A percentile compares a stretch with the other conserved stretches of the same genome.
Conservation (phyloP, 371 early-diverging fungal species). For the Quaeritorhiza haematococci region DNA sequence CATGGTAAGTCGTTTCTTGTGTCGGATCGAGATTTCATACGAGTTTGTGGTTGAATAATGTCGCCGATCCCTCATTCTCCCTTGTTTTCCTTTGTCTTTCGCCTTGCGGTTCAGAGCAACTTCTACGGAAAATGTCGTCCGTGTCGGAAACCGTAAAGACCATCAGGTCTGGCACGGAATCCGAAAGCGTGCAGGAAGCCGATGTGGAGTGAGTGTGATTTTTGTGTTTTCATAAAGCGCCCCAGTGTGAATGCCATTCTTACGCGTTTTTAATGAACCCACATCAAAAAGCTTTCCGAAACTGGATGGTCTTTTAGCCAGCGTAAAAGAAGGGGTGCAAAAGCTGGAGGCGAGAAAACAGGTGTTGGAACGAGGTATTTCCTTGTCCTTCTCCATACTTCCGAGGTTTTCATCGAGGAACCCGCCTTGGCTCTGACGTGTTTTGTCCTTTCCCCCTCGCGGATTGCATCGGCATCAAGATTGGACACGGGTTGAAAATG, state of each 20-base stretch:
- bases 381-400: too few relatives aligned
- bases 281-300: conserved; percentile 14
- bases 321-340: conserved; percentile 9
- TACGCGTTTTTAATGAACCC: too few relatives aligned
- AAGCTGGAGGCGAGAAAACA: conserved; percentile 16
- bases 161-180: conserved; percentile 23
- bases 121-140: conserved; percentile 17
- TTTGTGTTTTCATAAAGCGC: too few relatives aligned
- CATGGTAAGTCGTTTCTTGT: conserved; percentile 20
- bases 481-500: conserved; percentile 11
- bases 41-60: too few relatives aligned
- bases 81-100: not conserved
- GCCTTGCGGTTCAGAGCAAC: conserved; percentile 14
- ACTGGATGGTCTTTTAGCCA: conserved; percentile 6
- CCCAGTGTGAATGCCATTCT: too few relatives aligned
- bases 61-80: too few relatives aligned
- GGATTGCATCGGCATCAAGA: conserved; percentile 1
- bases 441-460: not conserved
- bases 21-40: too few relatives aligned
- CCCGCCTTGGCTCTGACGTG: conserved; percentile 1
- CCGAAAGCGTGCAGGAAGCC: conserved; percentile 12
- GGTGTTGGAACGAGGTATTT: conserved; percentile 24
- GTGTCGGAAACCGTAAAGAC: conserved; percentile 17
- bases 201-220: conserved; percentile 21
- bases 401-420: too few relatives aligned